Base-by-base conservation (phyloP, 352 stramenopile species). In the Phytophthora tubulina region DNA sequence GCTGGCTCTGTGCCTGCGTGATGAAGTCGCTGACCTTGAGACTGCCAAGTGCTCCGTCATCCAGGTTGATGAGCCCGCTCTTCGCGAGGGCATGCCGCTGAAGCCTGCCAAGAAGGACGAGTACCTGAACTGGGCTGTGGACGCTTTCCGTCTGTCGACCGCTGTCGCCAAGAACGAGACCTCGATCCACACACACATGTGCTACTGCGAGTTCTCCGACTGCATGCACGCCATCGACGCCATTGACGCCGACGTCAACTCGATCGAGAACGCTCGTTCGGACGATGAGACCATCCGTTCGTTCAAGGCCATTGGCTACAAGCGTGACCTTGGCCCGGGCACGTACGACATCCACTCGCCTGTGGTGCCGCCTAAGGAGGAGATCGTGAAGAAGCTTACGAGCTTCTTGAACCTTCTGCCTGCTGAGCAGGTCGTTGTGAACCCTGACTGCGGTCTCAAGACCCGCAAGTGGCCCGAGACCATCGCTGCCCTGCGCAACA, bases 111-210 rank as follows among this genome's bases (percentile, higher is more conserved):
- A 95, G 78, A 93, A 93, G 79, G 88, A 93, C 70, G 86, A 90
- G 74, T 96, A 94, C 77, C 59, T 94, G 48, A 84, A 80, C 55
- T 94, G 86, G 84, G 86, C 85, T 9, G 85, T 94, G 27, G 85
- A 94, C 36, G 89, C 89, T 14, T 98, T 98, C 79, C 91, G 90
- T 60, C 81, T 98, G 39, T 82, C 91, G 35, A 97, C 92, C 3
- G 90, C 84, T 33, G 88, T 93, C 10, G 92, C 91, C 36, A 87
- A 91, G 73, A 93, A 95, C 71, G 80, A 90, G 70, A 98, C 93
- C 14, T 95, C 94, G 52, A 97, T 98, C 77, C 93, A 98, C 85
- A 98, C 93, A 41, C 94, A 98, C 90, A 98, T 98, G 92, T 98
- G 94, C 90, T 98, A 98, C 88, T 98, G 91, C 80, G 93, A 98